These are phyloP conservation scores for Brassica carinata DNA, from an alignment of 345 rosid species.

Conservation along the genomic window DNA sequence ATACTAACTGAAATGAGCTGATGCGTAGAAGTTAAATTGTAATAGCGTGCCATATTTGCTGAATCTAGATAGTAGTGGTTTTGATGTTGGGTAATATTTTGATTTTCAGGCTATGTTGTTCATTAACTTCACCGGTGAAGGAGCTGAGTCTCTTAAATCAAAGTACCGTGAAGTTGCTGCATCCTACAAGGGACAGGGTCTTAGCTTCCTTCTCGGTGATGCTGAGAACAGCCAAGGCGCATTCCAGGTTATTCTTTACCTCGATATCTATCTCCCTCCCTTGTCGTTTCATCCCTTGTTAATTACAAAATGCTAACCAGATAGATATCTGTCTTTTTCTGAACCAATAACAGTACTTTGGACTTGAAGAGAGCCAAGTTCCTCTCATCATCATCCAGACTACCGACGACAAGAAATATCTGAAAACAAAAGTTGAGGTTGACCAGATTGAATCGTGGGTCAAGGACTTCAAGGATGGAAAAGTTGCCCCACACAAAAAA, in stretches of 20 bases:
- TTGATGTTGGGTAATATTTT: conserved; percentile 24
- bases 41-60: conserved; percentile 2
- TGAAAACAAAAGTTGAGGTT: conserved; percentile 71
- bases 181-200: conserved; percentile 69
- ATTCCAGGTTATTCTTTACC: conserved; percentile 67
- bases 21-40: not conserved
- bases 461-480: conserved; percentile 88
- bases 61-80: not conserved
- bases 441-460: conserved; percentile 81
- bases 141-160: conserved; percentile 61
- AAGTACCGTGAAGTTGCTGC: conserved; percentile 74
- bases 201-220: conserved; percentile 85
- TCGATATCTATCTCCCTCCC: not conserved
- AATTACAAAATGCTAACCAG: conserved; percentile 3
- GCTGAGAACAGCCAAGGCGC: conserved; percentile 88
- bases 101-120: conserved; percentile 79
- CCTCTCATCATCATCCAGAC: conserved; percentile 83
- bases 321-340: not conserved
- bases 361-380: conserved; percentile 79
- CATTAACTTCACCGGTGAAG: conserved; percentile 61
- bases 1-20: not conserved
- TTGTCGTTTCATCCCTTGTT: not conserved
- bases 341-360: conserved; percentile 70
- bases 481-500: conserved; percentile 58
- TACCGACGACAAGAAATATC: conserved; percentile 70